A percentile compares a stretch with the other conserved stretches of the same genome.
phyloP scores from a whole-genome alignment of 495 filamentous ascomycete genomes.

The Penicillium canescens region DNA sequence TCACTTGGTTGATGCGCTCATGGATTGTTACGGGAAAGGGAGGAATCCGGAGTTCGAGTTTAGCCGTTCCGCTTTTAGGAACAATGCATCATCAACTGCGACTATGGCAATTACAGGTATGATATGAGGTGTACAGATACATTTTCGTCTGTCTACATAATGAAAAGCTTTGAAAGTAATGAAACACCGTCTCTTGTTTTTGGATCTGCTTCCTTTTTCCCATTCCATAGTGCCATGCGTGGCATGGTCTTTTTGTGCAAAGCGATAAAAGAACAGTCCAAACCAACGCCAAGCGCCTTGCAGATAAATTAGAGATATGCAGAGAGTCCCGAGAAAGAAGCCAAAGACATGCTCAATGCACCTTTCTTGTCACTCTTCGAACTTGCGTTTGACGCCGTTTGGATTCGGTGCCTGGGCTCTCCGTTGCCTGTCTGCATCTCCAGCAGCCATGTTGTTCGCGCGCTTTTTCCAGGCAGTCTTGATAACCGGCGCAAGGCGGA shows the following conservation, averaged over 20 bases:
- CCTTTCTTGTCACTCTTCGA: conserved; percentile 39
- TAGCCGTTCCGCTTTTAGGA: conserved; percentile 2
- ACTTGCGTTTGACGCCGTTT: conserved; percentile 49
- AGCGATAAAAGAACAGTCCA: not conserved
- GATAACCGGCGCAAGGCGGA: conserved; percentile 63
- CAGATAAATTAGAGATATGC: conserved; percentile 16
- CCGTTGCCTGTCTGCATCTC: conserved; percentile 27
- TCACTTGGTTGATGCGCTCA: conserved; percentile 5
- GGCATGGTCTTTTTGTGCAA: not conserved
- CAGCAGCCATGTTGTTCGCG: conserved; percentile 29
- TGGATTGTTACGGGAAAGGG: conserved; percentile 5
- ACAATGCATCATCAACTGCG: not conserved
- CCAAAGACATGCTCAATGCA: conserved; percentile 8
- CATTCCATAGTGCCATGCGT: not conserved
- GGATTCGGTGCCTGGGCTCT: conserved; percentile 31
- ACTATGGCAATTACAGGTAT: too few species aligned
- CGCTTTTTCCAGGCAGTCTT: conserved; percentile 72
- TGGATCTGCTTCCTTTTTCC: not conserved
- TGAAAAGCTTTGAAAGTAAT: not conserved
- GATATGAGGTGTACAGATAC: not conserved
- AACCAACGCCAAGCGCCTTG: conserved; percentile 22
- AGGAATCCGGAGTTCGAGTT: conserved; percentile 4
- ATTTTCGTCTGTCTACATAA: not conserved
- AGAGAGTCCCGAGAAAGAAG: conserved; percentile 9
- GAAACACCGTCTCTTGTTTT: not conserved